Evolutionary conservation across 1,284 basidiomycete species (phyloP).

Genomic region (Kwoniella shivajii): DNA sequence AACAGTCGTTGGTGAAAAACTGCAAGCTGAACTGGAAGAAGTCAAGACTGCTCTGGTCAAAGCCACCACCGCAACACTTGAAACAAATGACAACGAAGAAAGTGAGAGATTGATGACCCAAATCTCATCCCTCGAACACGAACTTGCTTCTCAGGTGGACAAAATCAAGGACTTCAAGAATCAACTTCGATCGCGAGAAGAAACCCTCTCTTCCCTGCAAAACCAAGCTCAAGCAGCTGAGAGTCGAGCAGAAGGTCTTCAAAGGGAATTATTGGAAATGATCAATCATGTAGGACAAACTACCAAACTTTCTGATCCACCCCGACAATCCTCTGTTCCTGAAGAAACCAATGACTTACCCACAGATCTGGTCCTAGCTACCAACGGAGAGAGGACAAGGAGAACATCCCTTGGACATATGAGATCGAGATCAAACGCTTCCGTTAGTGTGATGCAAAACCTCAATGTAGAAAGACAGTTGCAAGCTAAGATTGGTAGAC

Average conservation of each 20-base stretch:
- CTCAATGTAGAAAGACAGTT: slow-evolving; percentile 15
- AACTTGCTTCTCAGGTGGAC: slow-evolving; percentile 3
- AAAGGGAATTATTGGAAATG: slow-evolving; percentile 19
- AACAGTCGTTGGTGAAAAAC: slow-evolving; percentile 1
- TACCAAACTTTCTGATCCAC: slow-evolving; percentile 19
- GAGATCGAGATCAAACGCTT: slow-evolving; percentile 16
- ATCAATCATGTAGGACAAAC: slow-evolving; percentile 18
- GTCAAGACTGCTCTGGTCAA: slow-evolving; percentile 7
- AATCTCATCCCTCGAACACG: slow-evolving; percentile 11
- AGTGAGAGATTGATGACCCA: not conserved
- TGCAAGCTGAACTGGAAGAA: slow-evolving; percentile 16
- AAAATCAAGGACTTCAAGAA: slow-evolving; percentile 7
- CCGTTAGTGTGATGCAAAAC: slow-evolving; percentile 12
- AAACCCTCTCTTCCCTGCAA: not conserved
- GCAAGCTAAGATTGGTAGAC: slow-evolving; percentile 14
- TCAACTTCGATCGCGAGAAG: slow-evolving; percentile 2
- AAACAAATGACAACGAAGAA: not conserved
- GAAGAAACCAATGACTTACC: slow-evolving; percentile 11
- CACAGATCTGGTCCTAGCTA: slow-evolving; percentile 7
- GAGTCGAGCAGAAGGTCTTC: slow-evolving; percentile 7
- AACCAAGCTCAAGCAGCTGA: slow-evolving; percentile 6
- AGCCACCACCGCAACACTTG: not conserved
- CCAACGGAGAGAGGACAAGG: slow-evolving; percentile 1
- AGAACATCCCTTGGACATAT: slow-evolving; percentile 15
- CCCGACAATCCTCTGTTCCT: not conserved